Percentiles rank a stretch among this genome's conserved stretches.
Conservation (phyloP, 768 basidiomycete genomes). For the Pholiota molesta region DNA sequence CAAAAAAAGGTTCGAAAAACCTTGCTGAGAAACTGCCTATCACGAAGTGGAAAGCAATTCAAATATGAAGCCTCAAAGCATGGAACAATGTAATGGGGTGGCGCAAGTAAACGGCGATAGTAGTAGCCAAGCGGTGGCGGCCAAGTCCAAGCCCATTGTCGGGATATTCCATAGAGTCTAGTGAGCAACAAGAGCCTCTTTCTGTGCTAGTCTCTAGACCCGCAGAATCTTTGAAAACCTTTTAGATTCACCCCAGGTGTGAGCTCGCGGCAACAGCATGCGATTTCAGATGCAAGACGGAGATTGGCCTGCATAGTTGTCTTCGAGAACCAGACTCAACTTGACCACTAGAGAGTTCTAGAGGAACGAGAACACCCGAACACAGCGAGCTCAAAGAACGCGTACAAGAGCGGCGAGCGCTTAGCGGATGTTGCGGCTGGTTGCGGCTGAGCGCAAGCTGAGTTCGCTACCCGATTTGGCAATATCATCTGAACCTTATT, state of each 20-base stretch:
- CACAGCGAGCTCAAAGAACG: too few relatives aligned
- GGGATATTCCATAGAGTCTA: neutral
- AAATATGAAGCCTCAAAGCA: too few relatives aligned
- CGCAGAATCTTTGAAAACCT: neutral
- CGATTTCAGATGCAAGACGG: neutral
- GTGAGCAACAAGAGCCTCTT: neutral
- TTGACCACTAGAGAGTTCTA: too few relatives aligned
- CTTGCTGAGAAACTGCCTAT: too few relatives aligned
- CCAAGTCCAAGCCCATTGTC: neutral
- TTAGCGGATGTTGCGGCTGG: too few relatives aligned
- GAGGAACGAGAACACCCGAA: too few relatives aligned
- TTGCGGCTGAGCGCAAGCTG: too few relatives aligned
- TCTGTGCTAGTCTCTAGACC: neutral
- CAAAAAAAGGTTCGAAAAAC: too few relatives aligned
- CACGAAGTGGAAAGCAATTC: too few relatives aligned
- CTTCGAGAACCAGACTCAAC: neutral
- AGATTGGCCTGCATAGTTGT: neutral
- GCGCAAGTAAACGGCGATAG: neutral
- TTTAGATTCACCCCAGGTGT: neutral
- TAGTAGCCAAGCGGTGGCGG: neutral
- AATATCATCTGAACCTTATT: slow-evolving; percentile 35
- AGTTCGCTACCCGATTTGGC: neutral
- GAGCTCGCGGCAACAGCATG: neutral
- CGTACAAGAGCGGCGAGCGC: neutral
- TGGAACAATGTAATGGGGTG: neutral